phyloP scores from a whole-genome alignment of 495 filamentous ascomycete species.

The Acidiella bohemica region DNA sequence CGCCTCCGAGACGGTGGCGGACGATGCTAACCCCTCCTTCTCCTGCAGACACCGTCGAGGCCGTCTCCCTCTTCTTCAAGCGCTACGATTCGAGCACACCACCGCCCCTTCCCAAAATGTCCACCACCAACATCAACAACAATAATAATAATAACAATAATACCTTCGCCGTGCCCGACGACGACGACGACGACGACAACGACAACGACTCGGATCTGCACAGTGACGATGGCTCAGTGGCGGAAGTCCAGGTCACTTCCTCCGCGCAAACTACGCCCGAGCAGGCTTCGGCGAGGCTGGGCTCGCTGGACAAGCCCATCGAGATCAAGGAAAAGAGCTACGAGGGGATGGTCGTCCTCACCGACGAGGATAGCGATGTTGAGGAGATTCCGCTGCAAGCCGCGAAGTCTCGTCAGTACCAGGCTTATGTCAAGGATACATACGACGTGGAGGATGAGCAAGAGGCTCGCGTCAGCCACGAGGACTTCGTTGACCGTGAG shows the following conservation, averaged over 20 bases:
- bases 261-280: slow-evolving; percentile 12
- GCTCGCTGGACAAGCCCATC: slow-evolving; percentile 13
- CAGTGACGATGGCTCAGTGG: not conserved
- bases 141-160: too few relatives aligned
- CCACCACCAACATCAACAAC: not conserved
- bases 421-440: slow-evolving; percentile 1
- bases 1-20: too few relatives aligned
- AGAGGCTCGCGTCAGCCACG: not conserved
- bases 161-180: slow-evolving; percentile 8
- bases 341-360: not conserved
- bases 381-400: not conserved
- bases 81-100: not conserved
- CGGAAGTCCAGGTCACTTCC: not conserved
- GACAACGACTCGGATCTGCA: slow-evolving; percentile 2
- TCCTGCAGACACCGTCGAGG: slow-evolving; percentile 10
- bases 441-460: slow-evolving; percentile 1
- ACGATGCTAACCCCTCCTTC: not conserved
- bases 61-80: slow-evolving; percentile 5
- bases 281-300: slow-evolving; percentile 1
- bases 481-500: not conserved
- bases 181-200: slow-evolving; percentile 1
- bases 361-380: slow-evolving; percentile 3
- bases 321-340: slow-evolving; percentile 2
- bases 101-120: not conserved
- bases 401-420: not conserved